Evolutionary conservation across 2,329 filamentous ascomycete species (phyloP).

Genomic region (Byssochlamys sp.): DNA sequence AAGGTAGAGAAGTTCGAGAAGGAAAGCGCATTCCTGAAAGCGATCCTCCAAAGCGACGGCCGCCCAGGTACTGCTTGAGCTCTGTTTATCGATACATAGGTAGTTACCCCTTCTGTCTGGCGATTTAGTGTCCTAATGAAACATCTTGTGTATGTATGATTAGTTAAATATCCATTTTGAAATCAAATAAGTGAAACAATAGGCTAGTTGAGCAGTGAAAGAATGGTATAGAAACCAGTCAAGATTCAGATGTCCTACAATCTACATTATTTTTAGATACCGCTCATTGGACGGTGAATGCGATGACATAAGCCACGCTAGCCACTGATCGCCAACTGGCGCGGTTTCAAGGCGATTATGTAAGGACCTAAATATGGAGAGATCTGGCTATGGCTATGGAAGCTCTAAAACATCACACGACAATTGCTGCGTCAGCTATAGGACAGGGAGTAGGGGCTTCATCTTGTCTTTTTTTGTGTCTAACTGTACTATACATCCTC

Average conservation of each 20-base stretch:
- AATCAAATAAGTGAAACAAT: background rate
- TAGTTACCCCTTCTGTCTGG: background rate
- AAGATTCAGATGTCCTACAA: background rate
- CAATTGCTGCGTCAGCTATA: background rate
- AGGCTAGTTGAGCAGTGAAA: background rate
- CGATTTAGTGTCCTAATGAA: background rate
- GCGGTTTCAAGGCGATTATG: background rate
- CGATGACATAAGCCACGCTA: background rate
- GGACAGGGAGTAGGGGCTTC: background rate
- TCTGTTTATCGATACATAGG: background rate
- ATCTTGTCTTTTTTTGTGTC: background rate
- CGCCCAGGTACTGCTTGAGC: background rate
- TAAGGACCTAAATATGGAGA: background rate
- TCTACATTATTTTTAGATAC: background rate
- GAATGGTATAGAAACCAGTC: background rate
- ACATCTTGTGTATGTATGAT: background rate
- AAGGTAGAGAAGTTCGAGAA: slow-evolving; percentile 66
- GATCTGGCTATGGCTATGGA: background rate
- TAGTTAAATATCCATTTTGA: background rate
- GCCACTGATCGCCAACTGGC: background rate
- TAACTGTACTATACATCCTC: background rate
- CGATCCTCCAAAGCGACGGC: slow-evolving; percentile 51
- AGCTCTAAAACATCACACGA: background rate
- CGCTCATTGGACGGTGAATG: background rate
- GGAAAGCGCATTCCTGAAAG: slow-evolving; percentile 63